Evolutionary conservation across 1,139 yeast genomes (phyloP).

Genomic region (Taphrina wiesneri): DNA sequence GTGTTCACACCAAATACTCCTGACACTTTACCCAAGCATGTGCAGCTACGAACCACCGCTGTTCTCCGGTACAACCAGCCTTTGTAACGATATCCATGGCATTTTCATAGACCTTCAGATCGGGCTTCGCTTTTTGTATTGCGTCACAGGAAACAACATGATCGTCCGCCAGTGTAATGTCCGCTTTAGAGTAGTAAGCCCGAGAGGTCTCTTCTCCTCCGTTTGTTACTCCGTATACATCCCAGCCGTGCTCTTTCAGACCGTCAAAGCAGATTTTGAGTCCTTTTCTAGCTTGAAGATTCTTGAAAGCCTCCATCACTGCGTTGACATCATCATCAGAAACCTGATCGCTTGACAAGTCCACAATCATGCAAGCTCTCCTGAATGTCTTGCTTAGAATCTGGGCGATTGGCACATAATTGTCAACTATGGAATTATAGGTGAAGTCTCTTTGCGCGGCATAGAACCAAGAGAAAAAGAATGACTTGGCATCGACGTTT

Average conservation of each 20-base stretch:
- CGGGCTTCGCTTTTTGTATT: slow-evolving; percentile 27
- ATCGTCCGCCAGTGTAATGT: neutral
- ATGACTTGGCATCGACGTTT: slow-evolving; percentile 16
- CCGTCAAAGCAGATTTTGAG: slow-evolving; percentile 22
- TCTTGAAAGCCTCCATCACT: slow-evolving; percentile 14
- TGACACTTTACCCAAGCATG: slow-evolving; percentile 22
- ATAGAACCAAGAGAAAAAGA: slow-evolving; percentile 31
- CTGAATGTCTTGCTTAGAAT: slow-evolving; percentile 18
- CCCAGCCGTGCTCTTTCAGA: slow-evolving; percentile 14
- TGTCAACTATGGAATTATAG: slow-evolving; percentile 26
- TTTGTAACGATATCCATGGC: neutral
- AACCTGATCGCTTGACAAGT: slow-evolving; percentile 2
- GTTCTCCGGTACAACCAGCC: slow-evolving; percentile 1
- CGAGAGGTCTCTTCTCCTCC: slow-evolving; percentile 22
- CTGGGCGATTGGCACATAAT: slow-evolving; percentile 27
- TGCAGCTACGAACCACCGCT: slow-evolving; percentile 34
- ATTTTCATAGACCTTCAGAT: slow-evolving; percentile 22
- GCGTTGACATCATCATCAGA: slow-evolving; percentile 6
- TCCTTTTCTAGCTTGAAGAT: slow-evolving; percentile 16
- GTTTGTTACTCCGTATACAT: slow-evolving; percentile 29
- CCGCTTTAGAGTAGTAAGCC: slow-evolving; percentile 18
- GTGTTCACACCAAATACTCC: neutral
- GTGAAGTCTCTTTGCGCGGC: slow-evolving; percentile 35
- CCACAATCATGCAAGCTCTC: slow-evolving; percentile 22
- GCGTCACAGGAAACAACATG: slow-evolving; percentile 18